Conservation (phyloP, 2,329 filamentous ascomycete genomes). For the Pseudogymnoascus sp. region DNA sequence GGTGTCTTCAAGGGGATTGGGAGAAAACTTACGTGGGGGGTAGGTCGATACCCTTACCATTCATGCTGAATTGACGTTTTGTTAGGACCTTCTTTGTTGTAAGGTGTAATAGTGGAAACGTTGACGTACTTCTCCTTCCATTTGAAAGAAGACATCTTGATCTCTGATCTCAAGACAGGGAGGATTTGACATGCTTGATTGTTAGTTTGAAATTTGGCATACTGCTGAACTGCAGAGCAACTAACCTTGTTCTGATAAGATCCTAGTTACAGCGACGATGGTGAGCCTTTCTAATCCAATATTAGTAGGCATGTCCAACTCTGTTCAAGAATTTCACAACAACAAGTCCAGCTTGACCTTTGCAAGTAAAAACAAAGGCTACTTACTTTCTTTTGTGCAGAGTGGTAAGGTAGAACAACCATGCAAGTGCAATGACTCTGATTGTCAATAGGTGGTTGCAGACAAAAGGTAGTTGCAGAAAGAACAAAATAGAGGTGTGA, state of each 20-base stretch:
- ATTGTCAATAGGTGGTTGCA: background rate
- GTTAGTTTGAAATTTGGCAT: background rate
- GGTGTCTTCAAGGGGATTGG: background rate
- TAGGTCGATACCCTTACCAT: slow-evolving; percentile 10
- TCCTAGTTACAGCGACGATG: background rate
- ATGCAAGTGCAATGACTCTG: background rate
- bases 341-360: background rate
- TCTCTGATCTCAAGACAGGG: background rate
- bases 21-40: slow-evolving; percentile 10
- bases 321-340: background rate
- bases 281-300: background rate
- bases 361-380: background rate
- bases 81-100: background rate
- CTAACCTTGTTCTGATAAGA: background rate
- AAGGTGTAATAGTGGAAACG: background rate
- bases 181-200: background rate
- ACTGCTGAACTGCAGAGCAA: background rate
- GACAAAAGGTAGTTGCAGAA: background rate
- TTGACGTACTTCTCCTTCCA: slow-evolving; percentile 2
- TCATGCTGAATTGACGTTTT: background rate
- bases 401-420: background rate
- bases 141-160: background rate
- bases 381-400: background rate
- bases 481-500: background rate
- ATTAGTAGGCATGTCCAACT: background rate